These are phyloP conservation scores for Bodo saltans DNA, from an alignment of 78 protist genomes.

Conservation along the genomic window DNA sequence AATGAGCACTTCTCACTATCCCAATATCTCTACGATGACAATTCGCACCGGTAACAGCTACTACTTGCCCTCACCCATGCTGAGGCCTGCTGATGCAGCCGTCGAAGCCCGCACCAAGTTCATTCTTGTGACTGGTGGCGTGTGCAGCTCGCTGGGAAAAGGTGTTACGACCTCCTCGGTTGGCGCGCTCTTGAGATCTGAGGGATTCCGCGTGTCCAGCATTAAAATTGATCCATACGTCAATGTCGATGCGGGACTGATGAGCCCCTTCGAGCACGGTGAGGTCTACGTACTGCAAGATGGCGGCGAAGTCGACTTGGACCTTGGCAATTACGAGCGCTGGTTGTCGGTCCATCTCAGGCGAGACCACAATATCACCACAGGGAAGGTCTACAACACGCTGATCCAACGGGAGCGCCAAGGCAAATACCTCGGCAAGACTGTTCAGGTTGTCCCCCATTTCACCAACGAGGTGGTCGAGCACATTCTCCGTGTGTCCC, in stretches of 20 bases:
- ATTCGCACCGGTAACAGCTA: neutral
- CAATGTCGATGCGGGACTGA: slow-evolving; percentile 70
- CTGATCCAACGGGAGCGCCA: slow-evolving; percentile 83
- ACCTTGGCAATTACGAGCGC: slow-evolving; percentile 97
- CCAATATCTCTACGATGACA: neutral
- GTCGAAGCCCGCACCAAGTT: slow-evolving; percentile 40
- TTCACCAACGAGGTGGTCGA: slow-evolving; percentile 77
- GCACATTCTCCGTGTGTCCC: slow-evolving; percentile 89
- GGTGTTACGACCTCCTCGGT: slow-evolving; percentile 63
- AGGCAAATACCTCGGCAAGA: slow-evolving; percentile 95
- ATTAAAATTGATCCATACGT: slow-evolving; percentile 74
- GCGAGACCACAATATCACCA: slow-evolving; percentile 92
- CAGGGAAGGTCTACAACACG: slow-evolving; percentile 89
- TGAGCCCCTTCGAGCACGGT: slow-evolving; percentile 86
- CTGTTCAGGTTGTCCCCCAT: slow-evolving; percentile 98
- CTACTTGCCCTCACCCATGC: neutral
- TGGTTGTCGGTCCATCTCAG: slow-evolving; percentile 67
- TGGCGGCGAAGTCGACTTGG: slow-evolving; percentile 96
- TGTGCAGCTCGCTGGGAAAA: slow-evolving; percentile 59
- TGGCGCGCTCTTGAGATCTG: slow-evolving; percentile 40
- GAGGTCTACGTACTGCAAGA: slow-evolving; percentile 79
- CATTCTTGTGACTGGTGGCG: slow-evolving; percentile 66
- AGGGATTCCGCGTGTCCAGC: slow-evolving; percentile 44
- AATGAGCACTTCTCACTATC: too few species aligned
- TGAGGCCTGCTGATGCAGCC: neutral